Evolutionary conservation across 495 filamentous ascomycete genomes (phyloP), one percentile per base, ranked within the genome.

Genomic region (Xylaria intraflava): DNA sequence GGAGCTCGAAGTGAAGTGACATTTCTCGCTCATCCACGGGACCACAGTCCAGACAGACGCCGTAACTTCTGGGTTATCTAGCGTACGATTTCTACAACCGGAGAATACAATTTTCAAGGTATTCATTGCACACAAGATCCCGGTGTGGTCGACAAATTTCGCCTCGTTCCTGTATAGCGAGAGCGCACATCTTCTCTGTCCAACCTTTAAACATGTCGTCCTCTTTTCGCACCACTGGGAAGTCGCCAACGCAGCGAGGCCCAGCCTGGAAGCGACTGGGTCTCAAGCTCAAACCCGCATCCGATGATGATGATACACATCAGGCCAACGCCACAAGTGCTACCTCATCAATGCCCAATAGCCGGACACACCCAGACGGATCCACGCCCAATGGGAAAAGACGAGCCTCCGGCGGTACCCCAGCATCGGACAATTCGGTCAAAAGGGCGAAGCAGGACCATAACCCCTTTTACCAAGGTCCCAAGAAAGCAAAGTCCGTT

Each of bases 181-280:
- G 14, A 27, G 20, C 6, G 16, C 31, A 11, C 4, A 33, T 35
- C 27, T 48, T 10, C 16, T 40, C 42, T 62, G 49, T 31, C 51
- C 41, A 29, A 56, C 49, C 55, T 51, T 29, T 49, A 40, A 48
- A 26, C 59, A 70, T 68, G 66, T 69, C 64, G 60, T 64, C 65
- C 58, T 62, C 65, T 47, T 38, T 57, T 38, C 56, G 58, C 51
- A 52, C 63, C 48, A 58, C 56, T 48, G 64, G 58, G 59, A 54
- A 64, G 59, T 53, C 55, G 64, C 62, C 61, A 56, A 51, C 62
- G 27, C 66, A 71, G 61, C 78, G 76, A 63, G 74, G 87, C 42
- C 86, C 86, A 17, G 84, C 86, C 49, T 89, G 84, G 85, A 89
- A 88, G 69, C 79, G 84, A 72, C 70, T 89, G 65, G 87, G 84